phyloP scores from a whole-genome alignment of 495 filamentous ascomycete genomes.

The Penicillium salamii region DNA sequence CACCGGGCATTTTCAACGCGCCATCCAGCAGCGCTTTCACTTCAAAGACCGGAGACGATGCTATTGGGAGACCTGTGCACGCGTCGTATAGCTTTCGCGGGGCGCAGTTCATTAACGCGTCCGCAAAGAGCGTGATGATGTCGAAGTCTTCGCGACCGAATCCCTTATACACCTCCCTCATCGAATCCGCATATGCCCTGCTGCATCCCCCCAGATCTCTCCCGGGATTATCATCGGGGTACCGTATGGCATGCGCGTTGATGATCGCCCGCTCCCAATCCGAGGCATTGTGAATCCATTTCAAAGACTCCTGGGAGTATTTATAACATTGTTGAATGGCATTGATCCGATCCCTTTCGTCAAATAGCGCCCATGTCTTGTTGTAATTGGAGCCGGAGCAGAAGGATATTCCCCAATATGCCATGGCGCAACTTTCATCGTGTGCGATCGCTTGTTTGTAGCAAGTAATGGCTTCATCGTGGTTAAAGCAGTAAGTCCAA shows the following conservation, averaged over 20 bases:
- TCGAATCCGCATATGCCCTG: slow-evolving; percentile 51
- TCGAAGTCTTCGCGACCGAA: slow-evolving; percentile 50
- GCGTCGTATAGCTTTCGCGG: slow-evolving; percentile 61
- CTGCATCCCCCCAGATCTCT: slow-evolving; percentile 46
- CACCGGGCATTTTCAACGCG: slow-evolving; percentile 36
- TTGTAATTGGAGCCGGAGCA: slow-evolving; percentile 67
- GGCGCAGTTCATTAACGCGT: slow-evolving; percentile 61
- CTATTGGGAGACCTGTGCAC: slow-evolving; percentile 48
- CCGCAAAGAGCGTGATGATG: slow-evolving; percentile 54
- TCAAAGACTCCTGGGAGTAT: slow-evolving; percentile 33
- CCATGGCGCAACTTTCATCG: slow-evolving; percentile 53
- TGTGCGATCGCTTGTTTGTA: slow-evolving; percentile 52
- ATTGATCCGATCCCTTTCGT: slow-evolving; percentile 41
- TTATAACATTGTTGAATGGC: slow-evolving; percentile 37
- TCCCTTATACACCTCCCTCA: slow-evolving; percentile 47
- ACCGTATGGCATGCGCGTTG: slow-evolving; percentile 48
- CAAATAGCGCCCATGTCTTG: slow-evolving; percentile 62
- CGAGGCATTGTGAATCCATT: slow-evolving; percentile 17
- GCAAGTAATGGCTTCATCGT: slow-evolving; percentile 55
- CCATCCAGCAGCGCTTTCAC: slow-evolving; percentile 50
- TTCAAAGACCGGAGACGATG: slow-evolving; percentile 50
- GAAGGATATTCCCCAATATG: slow-evolving; percentile 63
- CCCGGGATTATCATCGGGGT: slow-evolving; percentile 33
- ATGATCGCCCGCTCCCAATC: slow-evolving; percentile 51
- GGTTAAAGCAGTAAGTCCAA: slow-evolving; percentile 63